phyloP scores from a whole-genome alignment of 257 asterid species.

The Galeopsis tetrahit region DNA sequence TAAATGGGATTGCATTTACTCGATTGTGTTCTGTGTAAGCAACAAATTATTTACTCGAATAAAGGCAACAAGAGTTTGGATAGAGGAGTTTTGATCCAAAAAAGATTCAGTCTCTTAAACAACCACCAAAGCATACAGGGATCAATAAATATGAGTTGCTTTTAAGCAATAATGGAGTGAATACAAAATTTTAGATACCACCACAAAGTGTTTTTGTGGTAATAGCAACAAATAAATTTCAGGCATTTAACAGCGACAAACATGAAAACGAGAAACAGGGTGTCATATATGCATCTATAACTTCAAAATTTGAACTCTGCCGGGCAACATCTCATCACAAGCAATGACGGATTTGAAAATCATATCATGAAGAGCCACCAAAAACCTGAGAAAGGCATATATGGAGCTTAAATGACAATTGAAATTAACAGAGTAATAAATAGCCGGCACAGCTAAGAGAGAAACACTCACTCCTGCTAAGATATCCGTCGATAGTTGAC shows the following conservation, averaged over 20 bases:
- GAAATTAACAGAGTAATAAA: neutral
- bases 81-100: neutral
- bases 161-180: neutral
- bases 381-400: constrained; percentile 51
- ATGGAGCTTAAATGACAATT: constrained; percentile 24
- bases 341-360: neutral
- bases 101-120: neutral
- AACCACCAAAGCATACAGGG: neutral
- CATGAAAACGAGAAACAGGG: neutral
- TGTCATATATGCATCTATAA: neutral
- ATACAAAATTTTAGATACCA: neutral
- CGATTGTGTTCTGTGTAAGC: too few species aligned
- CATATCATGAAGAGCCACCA: constrained; percentile 53
- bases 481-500: constrained; percentile 60
- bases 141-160: constrained; percentile 4
- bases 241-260: constrained; percentile 14
- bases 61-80: too few species aligned
- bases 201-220: neutral
- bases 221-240: neutral
- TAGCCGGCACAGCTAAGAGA: neutral
- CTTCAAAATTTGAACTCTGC: constrained; percentile 15
- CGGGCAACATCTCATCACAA: constrained; percentile 6
- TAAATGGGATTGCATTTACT: too few species aligned
- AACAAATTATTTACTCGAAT: too few species aligned
- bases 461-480: constrained; percentile 66